These are phyloP conservation scores for Nitzschia putrida DNA, from an alignment of 108 stramenopile genomes.

Conservation along the genomic window DNA sequence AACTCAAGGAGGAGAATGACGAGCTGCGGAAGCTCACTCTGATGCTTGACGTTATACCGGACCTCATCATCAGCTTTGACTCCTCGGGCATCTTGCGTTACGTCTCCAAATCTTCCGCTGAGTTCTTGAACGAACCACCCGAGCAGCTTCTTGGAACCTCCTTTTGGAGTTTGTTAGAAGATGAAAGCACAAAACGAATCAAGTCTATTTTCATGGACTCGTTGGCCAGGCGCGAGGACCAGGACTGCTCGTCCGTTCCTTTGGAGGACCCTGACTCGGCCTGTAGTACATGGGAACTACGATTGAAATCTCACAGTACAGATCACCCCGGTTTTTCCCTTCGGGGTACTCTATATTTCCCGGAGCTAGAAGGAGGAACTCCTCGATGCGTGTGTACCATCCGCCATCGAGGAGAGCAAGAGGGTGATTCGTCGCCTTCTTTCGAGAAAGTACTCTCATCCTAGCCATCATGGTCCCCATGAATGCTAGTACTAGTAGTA, in stretches of 20 bases:
- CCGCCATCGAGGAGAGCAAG: no score
- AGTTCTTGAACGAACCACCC: slow-evolving; percentile 51
- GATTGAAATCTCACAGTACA: no score
- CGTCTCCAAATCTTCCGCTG: slow-evolving; percentile 65
- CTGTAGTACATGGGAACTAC: no score
- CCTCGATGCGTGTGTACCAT: no score
- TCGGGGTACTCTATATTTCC: no score
- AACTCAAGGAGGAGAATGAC: slow-evolving; percentile 85
- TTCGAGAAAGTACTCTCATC: no score
- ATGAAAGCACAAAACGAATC: slow-evolving; percentile 66
- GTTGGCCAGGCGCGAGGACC: slow-evolving; percentile 58
- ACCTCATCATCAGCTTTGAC: slow-evolving; percentile 84
- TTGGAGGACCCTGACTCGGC: slow-evolving; percentile 65
- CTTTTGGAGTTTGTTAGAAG: slow-evolving; percentile 75
- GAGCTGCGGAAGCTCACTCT: slow-evolving; percentile 78
- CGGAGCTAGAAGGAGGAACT: no score
- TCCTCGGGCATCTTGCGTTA: slow-evolving; percentile 76
- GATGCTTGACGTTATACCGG: slow-evolving; percentile 79
- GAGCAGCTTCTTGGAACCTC: slow-evolving; percentile 68
- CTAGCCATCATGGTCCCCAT: no score
- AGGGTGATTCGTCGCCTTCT: no score
- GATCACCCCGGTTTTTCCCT: no score
- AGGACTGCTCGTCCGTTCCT: slow-evolving; percentile 62
- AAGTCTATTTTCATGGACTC: slow-evolving; percentile 90
- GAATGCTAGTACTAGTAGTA: no score